Evolutionary conservation across 352 stramenopile genomes (phyloP).

Genomic region (Pythium phragmitis): DNA sequence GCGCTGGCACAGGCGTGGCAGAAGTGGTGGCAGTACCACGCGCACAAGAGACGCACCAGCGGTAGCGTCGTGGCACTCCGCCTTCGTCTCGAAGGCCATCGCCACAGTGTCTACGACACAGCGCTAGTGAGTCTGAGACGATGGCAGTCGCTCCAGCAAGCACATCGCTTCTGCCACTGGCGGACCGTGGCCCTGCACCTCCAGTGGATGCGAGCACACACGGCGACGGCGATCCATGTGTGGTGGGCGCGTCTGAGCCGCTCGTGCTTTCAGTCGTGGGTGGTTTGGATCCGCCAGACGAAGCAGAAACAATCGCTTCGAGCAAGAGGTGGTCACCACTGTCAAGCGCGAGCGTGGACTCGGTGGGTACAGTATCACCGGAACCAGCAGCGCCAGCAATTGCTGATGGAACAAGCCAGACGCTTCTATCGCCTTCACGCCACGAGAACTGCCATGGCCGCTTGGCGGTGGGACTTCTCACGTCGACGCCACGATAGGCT

Average conservation of each 20-base stretch:
- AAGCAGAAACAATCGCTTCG: conserved; percentile 1
- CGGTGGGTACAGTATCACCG: conserved; percentile 8
- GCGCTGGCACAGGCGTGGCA: neutral
- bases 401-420: neutral
- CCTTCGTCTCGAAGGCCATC: neutral
- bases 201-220: conserved; percentile 18
- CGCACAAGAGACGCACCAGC: neutral
- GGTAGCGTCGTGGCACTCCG: neutral
- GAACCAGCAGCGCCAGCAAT: neutral
- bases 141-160: conserved; percentile 1
- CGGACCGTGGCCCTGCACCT: neutral
- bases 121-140: conserved; percentile 2
- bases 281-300: neutral
- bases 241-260: conserved; percentile 7
- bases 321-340: neutral
- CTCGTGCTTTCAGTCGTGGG: conserved; percentile 10
- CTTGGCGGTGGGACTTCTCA: neutral
- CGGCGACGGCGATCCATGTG: neutral
- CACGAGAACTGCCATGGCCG: neutral
- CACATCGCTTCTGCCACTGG: conserved; percentile 12
- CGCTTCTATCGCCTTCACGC: neutral
- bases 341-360: conserved; percentile 1
- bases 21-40: conserved; percentile 6
- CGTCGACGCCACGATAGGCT: neutral
- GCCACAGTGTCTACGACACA: neutral